Evolutionary conservation across 2,329 filamentous ascomycete species (phyloP).

Genomic region (Conoideocrella luteorostrata): DNA sequence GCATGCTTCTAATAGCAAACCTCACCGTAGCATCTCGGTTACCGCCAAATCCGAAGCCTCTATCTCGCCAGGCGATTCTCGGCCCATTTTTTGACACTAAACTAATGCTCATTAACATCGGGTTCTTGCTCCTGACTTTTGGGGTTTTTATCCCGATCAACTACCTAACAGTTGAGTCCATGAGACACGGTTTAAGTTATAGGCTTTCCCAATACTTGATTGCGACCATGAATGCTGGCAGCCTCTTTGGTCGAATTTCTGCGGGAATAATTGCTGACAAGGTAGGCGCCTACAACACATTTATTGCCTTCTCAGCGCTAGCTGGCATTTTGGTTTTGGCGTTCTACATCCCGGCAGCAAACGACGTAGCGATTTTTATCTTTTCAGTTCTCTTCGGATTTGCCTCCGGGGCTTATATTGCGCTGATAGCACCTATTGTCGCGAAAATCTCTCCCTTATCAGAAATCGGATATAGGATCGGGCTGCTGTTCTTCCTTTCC

Average conservation of each 20-base stretch:
- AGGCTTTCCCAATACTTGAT: constrained; percentile 11
- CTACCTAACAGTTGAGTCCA: constrained; percentile 11
- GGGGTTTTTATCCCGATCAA: background rate
- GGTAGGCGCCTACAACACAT: background rate
- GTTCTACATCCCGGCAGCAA: background rate
- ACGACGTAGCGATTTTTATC: background rate
- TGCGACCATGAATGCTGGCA: background rate
- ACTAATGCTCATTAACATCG: background rate
- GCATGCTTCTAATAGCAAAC: background rate
- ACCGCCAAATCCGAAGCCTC: background rate
- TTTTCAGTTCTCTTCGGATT: background rate
- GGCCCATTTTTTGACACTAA: background rate
- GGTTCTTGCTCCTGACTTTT: background rate
- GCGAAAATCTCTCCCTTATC: background rate
- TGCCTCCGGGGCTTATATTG: background rate
- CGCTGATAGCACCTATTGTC: background rate
- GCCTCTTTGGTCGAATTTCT: background rate
- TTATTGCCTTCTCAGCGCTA: background rate
- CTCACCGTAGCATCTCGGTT: background rate
- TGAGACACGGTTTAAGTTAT: too few relatives aligned
- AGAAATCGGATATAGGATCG: background rate
- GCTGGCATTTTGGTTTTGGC: background rate
- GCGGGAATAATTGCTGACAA: background rate
- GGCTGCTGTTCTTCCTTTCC: background rate
- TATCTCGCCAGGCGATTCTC: background rate